These are phyloP conservation scores for Aquilaria yunnanensis DNA, from an alignment of 345 rosid genomes.

Conservation along the genomic window DNA sequence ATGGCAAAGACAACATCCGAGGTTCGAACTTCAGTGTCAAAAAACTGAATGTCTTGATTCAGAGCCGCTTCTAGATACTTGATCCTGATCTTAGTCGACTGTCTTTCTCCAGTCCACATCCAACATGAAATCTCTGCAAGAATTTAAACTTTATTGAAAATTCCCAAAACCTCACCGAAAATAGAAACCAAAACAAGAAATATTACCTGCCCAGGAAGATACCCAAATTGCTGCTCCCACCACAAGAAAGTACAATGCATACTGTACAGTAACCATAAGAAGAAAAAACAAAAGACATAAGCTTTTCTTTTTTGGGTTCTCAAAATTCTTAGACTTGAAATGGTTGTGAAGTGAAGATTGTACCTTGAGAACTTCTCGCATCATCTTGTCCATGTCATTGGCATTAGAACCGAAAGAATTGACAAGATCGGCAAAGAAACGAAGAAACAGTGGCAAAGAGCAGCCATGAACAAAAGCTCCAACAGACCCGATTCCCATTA, in stretches of 20 bases:
- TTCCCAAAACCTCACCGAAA: conserved; percentile 3
- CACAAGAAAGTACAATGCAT: conserved; percentile 90
- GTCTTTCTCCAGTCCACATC: conserved; percentile 99
- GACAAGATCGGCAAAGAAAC: conserved; percentile 98
- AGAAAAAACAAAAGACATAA: conserved; percentile 2
- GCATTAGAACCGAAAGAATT: conserved; percentile 97
- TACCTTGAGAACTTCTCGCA: conserved; percentile 96
- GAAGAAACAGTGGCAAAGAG: conserved; percentile 83
- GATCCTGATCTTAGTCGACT: conserved; percentile 94
- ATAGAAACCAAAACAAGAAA: conserved; percentile 1
- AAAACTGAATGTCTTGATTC: conserved; percentile 87
- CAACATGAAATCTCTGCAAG: conserved; percentile 91
- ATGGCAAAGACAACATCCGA: conserved; percentile 88
- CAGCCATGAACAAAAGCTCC: conserved; percentile 97
- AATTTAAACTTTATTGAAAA: conserved; percentile 12
- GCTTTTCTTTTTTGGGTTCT: not conserved
- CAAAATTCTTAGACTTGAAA: conserved; percentile 1
- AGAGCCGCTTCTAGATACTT: conserved; percentile 93
- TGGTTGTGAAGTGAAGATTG: not conserved
- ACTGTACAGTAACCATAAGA: conserved; percentile 35
- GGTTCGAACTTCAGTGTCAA: conserved; percentile 92
- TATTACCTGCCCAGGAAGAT: conserved; percentile 96
- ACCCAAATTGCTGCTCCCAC: conserved; percentile 99
- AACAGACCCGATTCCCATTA: conserved; percentile 94
- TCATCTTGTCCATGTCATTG: conserved; percentile 87